Evolutionary conservation across 2,329 filamentous ascomycete genomes (phyloP), one percentile per base, ranked within the genome.

Genomic region (Diaporthe caulivora): DNA sequence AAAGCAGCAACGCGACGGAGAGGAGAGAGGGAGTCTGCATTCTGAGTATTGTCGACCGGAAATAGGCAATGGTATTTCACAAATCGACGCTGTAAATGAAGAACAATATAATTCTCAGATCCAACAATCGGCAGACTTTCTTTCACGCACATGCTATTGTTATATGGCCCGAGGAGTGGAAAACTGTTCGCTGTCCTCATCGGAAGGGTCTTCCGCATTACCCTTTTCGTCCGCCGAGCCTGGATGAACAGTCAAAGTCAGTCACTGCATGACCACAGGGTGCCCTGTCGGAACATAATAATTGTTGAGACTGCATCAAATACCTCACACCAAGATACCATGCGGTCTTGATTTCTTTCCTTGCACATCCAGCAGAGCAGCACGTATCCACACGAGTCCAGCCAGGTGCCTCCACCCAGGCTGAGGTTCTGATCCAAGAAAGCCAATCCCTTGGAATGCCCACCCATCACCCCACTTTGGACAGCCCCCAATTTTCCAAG

Each of bases 181-280:
- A 31, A 77, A 70, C 24, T 75, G 78, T 69, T 78, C 75, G 79
- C 74, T 81, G 80, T 81, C 80, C 80, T 81, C 76, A 79, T 79
- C 80, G 80, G 80, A 80, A 72, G 58, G 65, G 72, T 64, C 74
- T 75, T 81, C 80, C 80, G 79, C 54, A 71, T 79, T 80, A 73
- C 79, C 79, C 72, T 76, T 76, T 78, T 70, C 40, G 65, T 65
- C 62, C 11, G 44, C 62, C 62, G 29, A 37, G 62, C 44, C 18
- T 51, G 8, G 47, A 7, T 37, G 62, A 51, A 47, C 60, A 34
- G 21, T 51, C 44, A 44, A 24, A 21, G 62, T 31, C 44, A 21
- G 62, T 31, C 44, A 51, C 37, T 51, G 44, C 26, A 24, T 65
- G 62, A 37, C 13, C 18, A 37, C 11, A 24, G 37, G 15, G 62